Evolutionary conservation across 192 early-diverging fungal genomes (phyloP).

Genomic region (Coemansia sp.): DNA sequence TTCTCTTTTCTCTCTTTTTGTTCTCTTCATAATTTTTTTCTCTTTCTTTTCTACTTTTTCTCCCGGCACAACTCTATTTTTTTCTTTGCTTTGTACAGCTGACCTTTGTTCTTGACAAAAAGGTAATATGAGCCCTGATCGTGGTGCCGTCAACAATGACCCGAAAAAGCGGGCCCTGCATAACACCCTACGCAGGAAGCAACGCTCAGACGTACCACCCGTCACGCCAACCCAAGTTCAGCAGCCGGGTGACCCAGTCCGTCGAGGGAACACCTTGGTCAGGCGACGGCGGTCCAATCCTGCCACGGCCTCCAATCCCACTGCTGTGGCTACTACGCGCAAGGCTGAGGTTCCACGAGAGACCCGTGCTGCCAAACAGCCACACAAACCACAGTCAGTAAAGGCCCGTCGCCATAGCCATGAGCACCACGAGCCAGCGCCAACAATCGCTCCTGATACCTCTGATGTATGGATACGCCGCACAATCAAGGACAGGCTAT

Average conservation of each 20-base stretch:
- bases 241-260: constrained; percentile 1
- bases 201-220: neutral
- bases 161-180: constrained; percentile 1
- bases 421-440: neutral
- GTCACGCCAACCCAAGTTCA: neutral
- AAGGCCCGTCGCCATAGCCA: constrained; percentile 1
- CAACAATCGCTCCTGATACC: constrained; percentile 11
- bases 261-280: neutral
- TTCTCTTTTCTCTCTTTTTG: neutral
- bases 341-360: constrained; percentile 3
- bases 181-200: constrained; percentile 7
- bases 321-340: neutral
- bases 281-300: neutral
- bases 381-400: neutral
- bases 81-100: neutral
- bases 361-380: constrained; percentile 2
- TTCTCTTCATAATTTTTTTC: neutral
- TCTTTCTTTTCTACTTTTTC: neutral
- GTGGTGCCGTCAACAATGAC: neutral
- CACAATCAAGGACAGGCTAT: constrained; percentile 17
- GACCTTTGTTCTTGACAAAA: neutral
- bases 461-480: constrained; percentile 19
- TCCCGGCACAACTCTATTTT: neutral
- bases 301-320: neutral
- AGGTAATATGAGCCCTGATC: neutral